These are phyloP conservation scores for Aspergillus arachidicola DNA, from an alignment of 2,329 filamentous ascomycete species.

Conservation along the genomic window DNA sequence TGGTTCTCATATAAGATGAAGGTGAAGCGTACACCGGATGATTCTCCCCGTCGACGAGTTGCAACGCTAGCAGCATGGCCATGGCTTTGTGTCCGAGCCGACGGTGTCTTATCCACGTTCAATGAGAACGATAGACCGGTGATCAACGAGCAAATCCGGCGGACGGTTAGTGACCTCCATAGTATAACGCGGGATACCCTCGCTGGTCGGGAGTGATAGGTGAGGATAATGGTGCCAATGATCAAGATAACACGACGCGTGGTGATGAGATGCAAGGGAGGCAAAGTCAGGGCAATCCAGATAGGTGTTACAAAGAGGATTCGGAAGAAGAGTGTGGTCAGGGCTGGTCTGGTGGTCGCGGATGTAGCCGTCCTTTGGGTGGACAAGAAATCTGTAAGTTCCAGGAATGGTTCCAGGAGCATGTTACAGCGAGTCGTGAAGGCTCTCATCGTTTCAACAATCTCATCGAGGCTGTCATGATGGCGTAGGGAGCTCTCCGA, in stretches of 20 bases:
- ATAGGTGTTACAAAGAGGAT: constrained; percentile 85
- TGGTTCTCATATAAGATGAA: constrained; percentile 98
- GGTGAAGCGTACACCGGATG: constrained; percentile 87
- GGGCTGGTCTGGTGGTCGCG: constrained; percentile 83
- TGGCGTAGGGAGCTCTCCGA: constrained; percentile 72
- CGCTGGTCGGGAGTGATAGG: constrained; percentile 88
- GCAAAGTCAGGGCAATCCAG: constrained; percentile 81
- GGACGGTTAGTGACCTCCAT: constrained; percentile 81
- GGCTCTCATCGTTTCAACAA: constrained; percentile 87
- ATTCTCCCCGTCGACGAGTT: constrained; percentile 48
- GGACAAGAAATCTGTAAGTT: constrained; percentile 89
- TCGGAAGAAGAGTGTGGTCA: constrained; percentile 86
- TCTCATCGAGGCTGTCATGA: constrained; percentile 95
- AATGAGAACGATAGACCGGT: constrained; percentile 74
- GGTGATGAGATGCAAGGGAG: constrained; percentile 82
- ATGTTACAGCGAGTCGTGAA: constrained; percentile 93
- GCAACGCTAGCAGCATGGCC: constrained; percentile 52
- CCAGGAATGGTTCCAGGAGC: constrained; percentile 82
- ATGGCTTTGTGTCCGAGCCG: constrained; percentile 42
- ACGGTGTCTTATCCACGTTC: constrained; percentile 25
- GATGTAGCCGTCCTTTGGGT: constrained; percentile 88
- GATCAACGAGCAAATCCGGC: constrained; percentile 68
- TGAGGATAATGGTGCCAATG: constrained; percentile 81
- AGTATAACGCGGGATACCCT: constrained; percentile 83
- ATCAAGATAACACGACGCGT: constrained; percentile 81